phyloP scores from a whole-genome alignment of 768 basidiomycete species.

The Holtermannia corniformis region DNA sequence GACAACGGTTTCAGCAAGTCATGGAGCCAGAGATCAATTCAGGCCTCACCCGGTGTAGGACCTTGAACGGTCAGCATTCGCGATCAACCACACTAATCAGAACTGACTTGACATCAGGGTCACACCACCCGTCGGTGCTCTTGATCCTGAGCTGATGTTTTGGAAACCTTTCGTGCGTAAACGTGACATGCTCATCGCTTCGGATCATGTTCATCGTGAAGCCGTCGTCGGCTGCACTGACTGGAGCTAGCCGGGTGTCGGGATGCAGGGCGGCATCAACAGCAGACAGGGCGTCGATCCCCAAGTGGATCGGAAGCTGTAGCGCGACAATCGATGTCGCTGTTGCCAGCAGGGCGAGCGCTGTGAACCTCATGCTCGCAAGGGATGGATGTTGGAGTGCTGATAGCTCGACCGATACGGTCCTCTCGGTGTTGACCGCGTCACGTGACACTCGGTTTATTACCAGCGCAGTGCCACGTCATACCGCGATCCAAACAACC shows the following conservation, averaged over 20 bases:
- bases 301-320: background rate
- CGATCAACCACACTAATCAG: no score
- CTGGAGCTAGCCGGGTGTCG: background rate
- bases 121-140: conserved; percentile 44
- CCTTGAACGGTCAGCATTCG: background rate
- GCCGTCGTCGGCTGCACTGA: conserved; percentile 5
- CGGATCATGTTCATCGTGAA: conserved; percentile 18
- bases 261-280: background rate
- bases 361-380: background rate
- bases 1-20: background rate
- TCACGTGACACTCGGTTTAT: no score
- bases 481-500: no score
- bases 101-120: conserved; percentile 39
- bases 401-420: background rate
- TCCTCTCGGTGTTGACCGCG: no score
- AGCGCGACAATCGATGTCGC: background rate
- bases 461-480: no score
- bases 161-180: conserved; percentile 25
- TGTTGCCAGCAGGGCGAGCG: background rate
- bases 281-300: background rate
- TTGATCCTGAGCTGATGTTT: conserved; percentile 44
- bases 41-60: conserved; percentile 33
- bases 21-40: background rate
- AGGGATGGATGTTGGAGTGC: background rate
- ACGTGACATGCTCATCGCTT: conserved; percentile 19